These are phyloP conservation scores for Cryphonectria parasitica DNA, from an alignment of 2,329 filamentous ascomycete genomes.

Conservation along the genomic window DNA sequence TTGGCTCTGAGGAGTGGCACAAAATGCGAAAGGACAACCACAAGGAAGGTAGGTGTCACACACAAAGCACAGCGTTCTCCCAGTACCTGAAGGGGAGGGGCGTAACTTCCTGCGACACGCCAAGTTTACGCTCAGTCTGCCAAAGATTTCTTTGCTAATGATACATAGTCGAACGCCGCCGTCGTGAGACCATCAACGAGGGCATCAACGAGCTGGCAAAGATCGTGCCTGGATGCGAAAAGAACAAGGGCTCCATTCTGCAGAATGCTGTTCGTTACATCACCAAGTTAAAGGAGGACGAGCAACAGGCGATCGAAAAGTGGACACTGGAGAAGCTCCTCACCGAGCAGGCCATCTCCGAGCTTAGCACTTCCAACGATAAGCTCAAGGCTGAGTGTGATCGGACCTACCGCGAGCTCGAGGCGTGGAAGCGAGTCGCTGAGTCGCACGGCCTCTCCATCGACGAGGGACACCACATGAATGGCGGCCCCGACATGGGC, in stretches of 20 bases:
- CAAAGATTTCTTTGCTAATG: constrained; percentile 30
- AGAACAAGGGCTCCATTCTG: constrained; percentile 97
- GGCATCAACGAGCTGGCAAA: constrained; percentile 98
- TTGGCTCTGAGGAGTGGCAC: constrained; percentile 98
- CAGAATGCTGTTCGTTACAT: constrained; percentile 95
- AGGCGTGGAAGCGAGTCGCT: constrained; percentile 75
- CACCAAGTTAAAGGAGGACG: constrained; percentile 90
- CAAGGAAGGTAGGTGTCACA: constrained; percentile 78
- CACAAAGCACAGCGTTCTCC: not conserved
- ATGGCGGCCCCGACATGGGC: constrained; percentile 35
- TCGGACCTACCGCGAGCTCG: constrained; percentile 75
- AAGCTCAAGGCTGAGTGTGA: constrained; percentile 83
- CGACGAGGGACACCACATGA: constrained; percentile 37
- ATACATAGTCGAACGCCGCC: constrained; percentile 82
- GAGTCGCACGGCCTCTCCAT: constrained; percentile 58
- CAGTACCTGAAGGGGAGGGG: not conserved
- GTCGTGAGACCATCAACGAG: constrained; percentile 97
- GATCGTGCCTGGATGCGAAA: constrained; percentile 96
- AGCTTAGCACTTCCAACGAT: constrained; percentile 85
- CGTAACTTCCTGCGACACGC: not conserved
- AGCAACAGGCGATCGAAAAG: constrained; percentile 91
- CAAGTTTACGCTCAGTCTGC: not conserved
- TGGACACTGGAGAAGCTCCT: constrained; percentile 90
- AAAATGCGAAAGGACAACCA: constrained; percentile 97
- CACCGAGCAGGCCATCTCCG: constrained; percentile 85